phyloP scores from a whole-genome alignment of 164 flowering plant genomes.

The Berberis vulgaris region DNA sequence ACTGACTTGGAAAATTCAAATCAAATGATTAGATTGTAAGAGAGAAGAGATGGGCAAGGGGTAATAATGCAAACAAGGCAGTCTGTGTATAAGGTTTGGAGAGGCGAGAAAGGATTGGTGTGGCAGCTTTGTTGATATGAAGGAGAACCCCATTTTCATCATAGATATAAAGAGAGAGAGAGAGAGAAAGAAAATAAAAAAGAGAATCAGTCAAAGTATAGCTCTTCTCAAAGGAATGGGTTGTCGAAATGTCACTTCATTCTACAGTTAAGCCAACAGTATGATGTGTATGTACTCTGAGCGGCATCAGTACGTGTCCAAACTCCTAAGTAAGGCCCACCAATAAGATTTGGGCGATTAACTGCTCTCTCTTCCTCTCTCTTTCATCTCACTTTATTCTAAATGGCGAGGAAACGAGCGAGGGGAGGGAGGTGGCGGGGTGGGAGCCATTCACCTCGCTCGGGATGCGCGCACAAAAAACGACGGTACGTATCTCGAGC shows the following conservation, averaged over 20 bases:
- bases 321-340: slow-evolving; percentile 10
- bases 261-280: slow-evolving; percentile 19
- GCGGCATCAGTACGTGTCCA: slow-evolving; percentile 15
- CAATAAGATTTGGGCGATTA: slow-evolving; percentile 15
- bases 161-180: slow-evolving; percentile 7
- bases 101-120: slow-evolving; percentile 25
- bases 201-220: slow-evolving; percentile 10
- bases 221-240: not conserved
- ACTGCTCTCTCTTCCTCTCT: not conserved
- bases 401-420: too few relatives aligned
- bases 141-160: too few relatives aligned
- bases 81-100: not conserved
- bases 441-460: too few relatives aligned
- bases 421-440: too few relatives aligned
- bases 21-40: slow-evolving; percentile 40
- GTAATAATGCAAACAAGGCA: not conserved
- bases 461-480: too few relatives aligned
- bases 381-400: not conserved
- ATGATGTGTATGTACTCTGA: slow-evolving; percentile 10
- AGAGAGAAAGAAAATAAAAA: not conserved
- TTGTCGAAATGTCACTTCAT: slow-evolving; percentile 15
- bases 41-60: slow-evolving; percentile 8
- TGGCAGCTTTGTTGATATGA: not conserved
- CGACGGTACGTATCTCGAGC: too few relatives aligned
- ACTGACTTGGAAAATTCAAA: slow-evolving; percentile 26